Conservation (phyloP, 2,329 filamentous ascomycete species). For the Cadophora luteo-olivacea region DNA sequence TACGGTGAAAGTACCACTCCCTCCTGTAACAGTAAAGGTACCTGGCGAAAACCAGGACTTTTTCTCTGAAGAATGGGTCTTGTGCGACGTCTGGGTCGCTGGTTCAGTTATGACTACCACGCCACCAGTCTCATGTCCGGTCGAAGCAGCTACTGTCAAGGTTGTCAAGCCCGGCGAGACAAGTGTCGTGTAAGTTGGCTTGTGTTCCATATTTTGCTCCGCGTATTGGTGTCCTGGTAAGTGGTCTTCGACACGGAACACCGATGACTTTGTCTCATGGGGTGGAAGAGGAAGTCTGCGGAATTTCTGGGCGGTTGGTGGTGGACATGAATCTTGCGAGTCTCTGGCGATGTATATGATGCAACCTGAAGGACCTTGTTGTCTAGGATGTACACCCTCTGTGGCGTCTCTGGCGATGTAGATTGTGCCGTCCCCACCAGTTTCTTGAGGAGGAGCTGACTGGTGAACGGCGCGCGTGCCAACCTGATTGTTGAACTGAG, state of each 20-base stretch:
- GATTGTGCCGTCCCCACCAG: background rate
- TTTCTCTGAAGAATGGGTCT: background rate
- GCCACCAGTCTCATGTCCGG: background rate
- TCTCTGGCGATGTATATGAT: background rate
- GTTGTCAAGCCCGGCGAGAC: background rate
- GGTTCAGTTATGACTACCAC: background rate
- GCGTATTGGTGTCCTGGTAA: background rate
- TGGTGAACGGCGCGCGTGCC: background rate
- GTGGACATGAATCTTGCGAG: background rate
- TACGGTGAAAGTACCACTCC: background rate
- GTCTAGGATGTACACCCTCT: background rate
- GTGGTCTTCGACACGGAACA: background rate
- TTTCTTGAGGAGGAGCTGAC: background rate
- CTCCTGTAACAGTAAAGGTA: background rate
- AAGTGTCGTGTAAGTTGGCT: background rate
- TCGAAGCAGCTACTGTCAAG: constrained; percentile 1
- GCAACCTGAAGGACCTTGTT: background rate
- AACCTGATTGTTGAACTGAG: background rate
- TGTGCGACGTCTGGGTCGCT: background rate
- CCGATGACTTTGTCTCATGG: background rate
- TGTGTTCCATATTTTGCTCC: background rate
- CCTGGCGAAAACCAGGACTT: background rate
- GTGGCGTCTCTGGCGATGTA: background rate
- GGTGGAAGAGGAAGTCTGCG: too few species aligned
- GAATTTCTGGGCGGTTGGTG: background rate